phyloP scores from a whole-genome alignment of 176 grass and related monocot species.

The Lolium rigidum region DNA sequence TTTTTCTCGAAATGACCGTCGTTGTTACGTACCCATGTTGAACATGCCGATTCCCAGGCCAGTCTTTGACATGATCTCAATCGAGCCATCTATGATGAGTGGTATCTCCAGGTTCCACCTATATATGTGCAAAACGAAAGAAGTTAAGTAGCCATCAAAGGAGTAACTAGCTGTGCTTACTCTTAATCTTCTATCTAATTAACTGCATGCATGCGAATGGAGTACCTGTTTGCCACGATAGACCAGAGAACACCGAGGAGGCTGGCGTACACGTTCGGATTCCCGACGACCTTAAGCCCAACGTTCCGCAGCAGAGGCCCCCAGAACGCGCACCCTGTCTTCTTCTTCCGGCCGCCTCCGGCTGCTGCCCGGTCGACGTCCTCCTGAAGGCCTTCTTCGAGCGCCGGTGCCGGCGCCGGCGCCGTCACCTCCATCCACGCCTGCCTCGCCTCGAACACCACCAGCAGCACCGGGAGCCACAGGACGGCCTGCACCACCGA shows the following conservation, averaged over 20 bases:
- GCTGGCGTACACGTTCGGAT: constrained; percentile 77
- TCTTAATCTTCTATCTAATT: neutral
- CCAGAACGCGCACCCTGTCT: constrained; percentile 23
- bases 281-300: constrained; percentile 56
- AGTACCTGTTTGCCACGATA: constrained; percentile 54
- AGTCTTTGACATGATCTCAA: constrained; percentile 76
- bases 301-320: constrained; percentile 52
- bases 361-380: neutral
- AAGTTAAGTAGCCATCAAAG: neutral
- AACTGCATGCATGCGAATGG: neutral
- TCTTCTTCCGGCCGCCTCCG: constrained; percentile 4
- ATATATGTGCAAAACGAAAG: no score
- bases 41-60: constrained; percentile 83
- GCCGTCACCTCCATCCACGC: constrained; percentile 21
- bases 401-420: neutral
- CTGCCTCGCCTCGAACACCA: constrained; percentile 73
- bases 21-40: constrained; percentile 61
- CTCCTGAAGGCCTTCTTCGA: neutral
- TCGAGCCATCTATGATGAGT: constrained; percentile 65
- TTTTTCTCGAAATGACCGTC: no score
- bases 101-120: constrained; percentile 86
- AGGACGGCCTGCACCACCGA: constrained; percentile 76
- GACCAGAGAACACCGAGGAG: constrained; percentile 67
- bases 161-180: neutral
- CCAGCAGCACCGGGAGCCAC: constrained; percentile 54